These are phyloP conservation scores for Phytophthora brassicae DNA, from an alignment of 352 stramenopile species.

Conservation along the genomic window DNA sequence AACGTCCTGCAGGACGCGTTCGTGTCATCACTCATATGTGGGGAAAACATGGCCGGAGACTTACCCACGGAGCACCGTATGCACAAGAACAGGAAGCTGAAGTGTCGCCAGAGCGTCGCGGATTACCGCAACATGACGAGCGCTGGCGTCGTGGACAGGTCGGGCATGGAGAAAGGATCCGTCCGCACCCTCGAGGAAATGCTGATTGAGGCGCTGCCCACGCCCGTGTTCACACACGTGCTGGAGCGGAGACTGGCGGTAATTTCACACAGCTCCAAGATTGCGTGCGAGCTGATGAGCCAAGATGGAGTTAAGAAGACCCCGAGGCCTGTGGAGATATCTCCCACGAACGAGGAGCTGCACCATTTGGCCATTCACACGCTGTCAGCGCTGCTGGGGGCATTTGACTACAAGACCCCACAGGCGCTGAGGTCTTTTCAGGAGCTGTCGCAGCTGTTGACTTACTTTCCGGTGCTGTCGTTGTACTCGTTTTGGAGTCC, in stretches of 20 bases:
- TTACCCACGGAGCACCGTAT: conserved; percentile 85
- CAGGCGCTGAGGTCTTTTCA: conserved; percentile 65
- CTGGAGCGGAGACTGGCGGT: conserved; percentile 79
- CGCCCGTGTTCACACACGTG: conserved; percentile 75
- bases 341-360: conserved; percentile 56
- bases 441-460: conserved; percentile 77
- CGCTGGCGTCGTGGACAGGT: conserved; percentile 71
- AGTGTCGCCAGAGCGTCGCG: conserved; percentile 78
- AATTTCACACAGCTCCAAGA: conserved; percentile 77
- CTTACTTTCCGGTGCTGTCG: conserved; percentile 72
- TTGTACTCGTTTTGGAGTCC: conserved; percentile 88
- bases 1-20: conserved; percentile 82
- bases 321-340: conserved; percentile 36
- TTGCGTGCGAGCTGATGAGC: conserved; percentile 60
- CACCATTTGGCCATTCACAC: conserved; percentile 86
- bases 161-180: conserved; percentile 72
- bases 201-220: conserved; percentile 73
- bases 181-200: conserved; percentile 82
- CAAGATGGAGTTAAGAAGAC: conserved; percentile 46
- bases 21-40: conserved; percentile 78
- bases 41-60: conserved; percentile 66
- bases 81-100: conserved; percentile 83
- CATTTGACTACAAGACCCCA: conserved; percentile 67
- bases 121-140: conserved; percentile 86
- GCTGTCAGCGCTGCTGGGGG: conserved; percentile 62